Conservation (phyloP, 2,329 filamentous ascomycete genomes). For the Colletotrichum musae region DNA sequence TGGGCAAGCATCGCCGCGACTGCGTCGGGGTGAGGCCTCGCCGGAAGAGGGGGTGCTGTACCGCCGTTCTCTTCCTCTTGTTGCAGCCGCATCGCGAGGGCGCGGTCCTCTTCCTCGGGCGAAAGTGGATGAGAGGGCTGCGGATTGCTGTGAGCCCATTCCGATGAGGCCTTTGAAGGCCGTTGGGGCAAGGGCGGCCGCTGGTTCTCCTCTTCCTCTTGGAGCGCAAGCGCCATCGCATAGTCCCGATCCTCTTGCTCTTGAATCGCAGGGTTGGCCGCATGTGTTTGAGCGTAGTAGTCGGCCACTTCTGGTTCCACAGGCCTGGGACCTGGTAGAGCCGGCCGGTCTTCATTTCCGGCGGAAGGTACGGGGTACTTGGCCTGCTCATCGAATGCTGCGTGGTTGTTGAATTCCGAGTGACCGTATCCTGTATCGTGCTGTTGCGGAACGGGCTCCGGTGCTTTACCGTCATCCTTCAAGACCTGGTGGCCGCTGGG, state of each 20-base stretch:
- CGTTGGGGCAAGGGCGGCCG: conserved; percentile 25
- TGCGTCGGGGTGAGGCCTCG: conserved; percentile 28
- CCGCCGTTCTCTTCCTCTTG: conserved; percentile 25
- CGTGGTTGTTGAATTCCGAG: not conserved
- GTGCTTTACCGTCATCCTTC: conserved; percentile 23
- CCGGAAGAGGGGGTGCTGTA: conserved; percentile 28
- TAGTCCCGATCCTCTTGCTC: conserved; percentile 38
- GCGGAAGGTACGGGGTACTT: not conserved
- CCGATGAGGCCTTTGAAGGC: not conserved
- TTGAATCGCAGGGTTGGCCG: conserved; percentile 18
- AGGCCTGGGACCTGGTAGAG: conserved; percentile 11
- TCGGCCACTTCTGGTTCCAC: conserved; percentile 19
- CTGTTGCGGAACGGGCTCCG: conserved; percentile 9
- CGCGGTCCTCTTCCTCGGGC: conserved; percentile 29
- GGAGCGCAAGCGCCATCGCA: conserved; percentile 35
- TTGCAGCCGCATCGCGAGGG: conserved; percentile 29
- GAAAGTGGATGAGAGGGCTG: conserved; percentile 22
- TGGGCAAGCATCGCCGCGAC: conserved; percentile 31
- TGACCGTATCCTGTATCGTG: conserved; percentile 2
- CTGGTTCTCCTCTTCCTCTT: conserved; percentile 35
- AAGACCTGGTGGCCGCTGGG: not conserved
- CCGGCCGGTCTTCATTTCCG: conserved; percentile 2
- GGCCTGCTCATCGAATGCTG: conserved; percentile 1
- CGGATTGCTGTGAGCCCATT: conserved; percentile 9
- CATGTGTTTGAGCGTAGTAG: conserved; percentile 33